Conservation (phyloP, 768 basidiomycete genomes). For the Agaricus sinodeliciosus region DNA sequence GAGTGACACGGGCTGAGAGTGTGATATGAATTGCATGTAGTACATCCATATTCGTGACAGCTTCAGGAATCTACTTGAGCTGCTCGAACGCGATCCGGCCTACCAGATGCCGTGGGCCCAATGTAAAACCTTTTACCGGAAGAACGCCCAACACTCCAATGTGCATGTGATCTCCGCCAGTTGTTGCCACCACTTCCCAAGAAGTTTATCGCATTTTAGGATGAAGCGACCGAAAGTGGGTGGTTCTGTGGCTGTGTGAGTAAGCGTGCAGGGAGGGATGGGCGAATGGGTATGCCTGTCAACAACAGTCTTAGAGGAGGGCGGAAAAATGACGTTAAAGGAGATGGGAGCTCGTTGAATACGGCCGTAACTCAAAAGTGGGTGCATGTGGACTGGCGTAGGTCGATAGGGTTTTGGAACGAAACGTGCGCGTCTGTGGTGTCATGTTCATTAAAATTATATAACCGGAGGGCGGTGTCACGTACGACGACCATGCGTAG, state of each 20-base stretch:
- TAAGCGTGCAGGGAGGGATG: conserved; percentile 48
- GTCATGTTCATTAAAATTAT: background rate
- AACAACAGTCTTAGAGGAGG: conserved; percentile 50
- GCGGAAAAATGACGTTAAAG: conserved; percentile 51
- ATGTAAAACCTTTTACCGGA: conserved; percentile 12
- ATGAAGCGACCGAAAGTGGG: conserved; percentile 39
- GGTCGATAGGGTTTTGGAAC: conserved; percentile 27
- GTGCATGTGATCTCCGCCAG: background rate
- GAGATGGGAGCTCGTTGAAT: conserved; percentile 55
- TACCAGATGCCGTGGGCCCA: conserved; percentile 4
- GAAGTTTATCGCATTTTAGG: conserved; percentile 50
- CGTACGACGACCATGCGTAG: conserved; percentile 34
- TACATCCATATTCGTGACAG: conserved; percentile 59
- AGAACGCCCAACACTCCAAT: conserved; percentile 12
- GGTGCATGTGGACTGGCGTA: conserved; percentile 50
- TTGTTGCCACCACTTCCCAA: conserved; percentile 49
- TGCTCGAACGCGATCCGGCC: conserved; percentile 1
- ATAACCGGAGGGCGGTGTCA: background rate
- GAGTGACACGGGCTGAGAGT: conserved; percentile 49
- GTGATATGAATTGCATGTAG: conserved; percentile 53
- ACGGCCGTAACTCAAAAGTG: conserved; percentile 50
- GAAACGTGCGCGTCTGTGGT: conserved; percentile 26
- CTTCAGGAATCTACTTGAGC: background rate
- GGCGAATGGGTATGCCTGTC: conserved; percentile 48
- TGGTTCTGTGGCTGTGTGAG: conserved; percentile 61